Percentiles rank a stretch among this genome's conserved stretches.
These are phyloP conservation scores for Moniliella sp. DNA, from an alignment of 1,284 basidiomycete genomes.

Conservation along the genomic window DNA sequence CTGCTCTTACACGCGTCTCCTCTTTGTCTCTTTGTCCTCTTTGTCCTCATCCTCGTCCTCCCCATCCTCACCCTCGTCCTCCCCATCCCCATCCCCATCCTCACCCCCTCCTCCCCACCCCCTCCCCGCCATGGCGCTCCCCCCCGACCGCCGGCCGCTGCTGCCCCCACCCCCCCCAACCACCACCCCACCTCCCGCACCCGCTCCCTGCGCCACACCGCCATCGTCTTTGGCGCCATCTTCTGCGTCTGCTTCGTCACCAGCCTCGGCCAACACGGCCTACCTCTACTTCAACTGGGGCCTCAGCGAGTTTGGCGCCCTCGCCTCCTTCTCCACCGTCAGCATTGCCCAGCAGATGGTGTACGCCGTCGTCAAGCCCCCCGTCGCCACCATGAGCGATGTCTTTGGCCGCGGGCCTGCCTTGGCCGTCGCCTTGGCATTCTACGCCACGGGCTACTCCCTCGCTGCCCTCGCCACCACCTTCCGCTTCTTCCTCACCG, in stretches of 20 bases:
- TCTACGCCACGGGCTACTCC: conserved; percentile 43
- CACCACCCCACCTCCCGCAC: too few species aligned
- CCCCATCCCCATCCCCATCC: too few species aligned
- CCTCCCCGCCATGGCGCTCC: too few species aligned
- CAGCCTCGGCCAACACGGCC: conserved; percentile 41
- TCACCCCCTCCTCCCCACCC: too few species aligned
- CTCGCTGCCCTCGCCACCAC: conserved; percentile 47
- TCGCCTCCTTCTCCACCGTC: conserved; percentile 35
- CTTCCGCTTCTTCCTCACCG: conserved; percentile 41
- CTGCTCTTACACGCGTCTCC: too few species aligned
- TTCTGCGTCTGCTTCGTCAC: conserved; percentile 47
- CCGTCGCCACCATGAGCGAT: conserved; percentile 58
- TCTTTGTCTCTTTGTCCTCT: too few species aligned
- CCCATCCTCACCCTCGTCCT: too few species aligned
- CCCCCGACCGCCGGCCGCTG: too few species aligned
- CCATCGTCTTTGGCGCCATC: too few species aligned
- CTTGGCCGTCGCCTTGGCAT: conserved; percentile 41
- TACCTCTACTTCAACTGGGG: conserved; percentile 35
- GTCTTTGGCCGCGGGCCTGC: conserved; percentile 41
- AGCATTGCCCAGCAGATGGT: conserved; percentile 33
- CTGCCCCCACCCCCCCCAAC: too few species aligned
- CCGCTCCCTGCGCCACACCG: too few species aligned
- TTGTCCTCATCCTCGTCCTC: too few species aligned
- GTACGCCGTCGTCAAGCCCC: conserved; percentile 51
- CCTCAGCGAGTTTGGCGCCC: conserved; percentile 27